Evolutionary conservation across 2,329 filamentous ascomycete genomes (phyloP).

Genomic region (Cladosporium colombiae): DNA sequence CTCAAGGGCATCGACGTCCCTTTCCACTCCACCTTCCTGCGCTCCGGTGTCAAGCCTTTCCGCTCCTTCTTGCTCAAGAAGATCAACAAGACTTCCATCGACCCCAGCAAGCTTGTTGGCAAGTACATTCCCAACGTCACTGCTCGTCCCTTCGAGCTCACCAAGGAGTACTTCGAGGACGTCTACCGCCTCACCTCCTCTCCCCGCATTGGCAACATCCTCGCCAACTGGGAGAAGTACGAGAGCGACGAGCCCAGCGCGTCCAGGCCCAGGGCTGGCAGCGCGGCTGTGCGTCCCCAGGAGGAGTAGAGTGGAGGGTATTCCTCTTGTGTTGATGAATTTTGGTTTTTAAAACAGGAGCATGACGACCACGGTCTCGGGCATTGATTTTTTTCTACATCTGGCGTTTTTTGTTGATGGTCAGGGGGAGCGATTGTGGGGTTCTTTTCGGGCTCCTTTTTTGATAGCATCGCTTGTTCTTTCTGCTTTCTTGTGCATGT

Average conservation of each 20-base stretch:
- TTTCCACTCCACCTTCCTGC: slow-evolving; percentile 98
- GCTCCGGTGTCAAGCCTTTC: slow-evolving; percentile 98
- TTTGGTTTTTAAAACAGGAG: neutral
- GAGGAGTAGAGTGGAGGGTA: slow-evolving; percentile 1
- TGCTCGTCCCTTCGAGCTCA: slow-evolving; percentile 89
- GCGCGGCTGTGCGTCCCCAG: slow-evolving; percentile 26
- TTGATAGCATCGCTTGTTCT: neutral
- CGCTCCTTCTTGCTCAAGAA: slow-evolving; percentile 98
- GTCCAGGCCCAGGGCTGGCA: slow-evolving; percentile 32
- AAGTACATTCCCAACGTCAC: slow-evolving; percentile 99
- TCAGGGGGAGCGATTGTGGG: neutral
- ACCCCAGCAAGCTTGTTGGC: slow-evolving; percentile 91
- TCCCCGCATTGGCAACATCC: slow-evolving; percentile 71
- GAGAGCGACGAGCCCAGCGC: slow-evolving; percentile 41
- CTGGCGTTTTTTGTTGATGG: slow-evolving; percentile 13
- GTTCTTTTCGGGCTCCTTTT: neutral
- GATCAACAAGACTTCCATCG: slow-evolving; percentile 98
- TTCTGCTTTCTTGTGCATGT: neutral
- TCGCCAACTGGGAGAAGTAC: slow-evolving; percentile 72
- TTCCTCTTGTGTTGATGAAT: neutral
- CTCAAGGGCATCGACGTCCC: slow-evolving; percentile 97
- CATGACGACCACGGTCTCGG: slow-evolving; percentile 18
- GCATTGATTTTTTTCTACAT: neutral
- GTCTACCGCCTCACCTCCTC: slow-evolving; percentile 91
- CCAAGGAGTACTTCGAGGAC: slow-evolving; percentile 99